Base-by-base conservation (phyloP, 495 filamentous ascomycete species). In the Cetradonia linearis region DNA sequence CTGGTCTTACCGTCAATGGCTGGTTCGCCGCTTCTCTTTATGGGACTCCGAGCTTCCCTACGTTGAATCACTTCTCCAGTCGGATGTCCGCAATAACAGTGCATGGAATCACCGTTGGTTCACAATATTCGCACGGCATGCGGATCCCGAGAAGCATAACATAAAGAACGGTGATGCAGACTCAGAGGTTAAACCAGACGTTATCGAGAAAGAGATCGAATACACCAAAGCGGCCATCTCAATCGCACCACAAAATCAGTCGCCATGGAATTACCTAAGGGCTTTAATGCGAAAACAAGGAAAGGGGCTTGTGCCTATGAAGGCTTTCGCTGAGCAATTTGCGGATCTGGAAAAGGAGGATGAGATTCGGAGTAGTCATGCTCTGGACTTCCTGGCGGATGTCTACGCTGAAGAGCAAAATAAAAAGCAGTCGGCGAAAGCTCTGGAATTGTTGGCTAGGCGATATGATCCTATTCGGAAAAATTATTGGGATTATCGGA, bases 91-190 rank as follows among this genome's bases (percentile, higher is more conserved):
- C 65, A 98, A 98, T 72, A 98, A 98, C 70, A 90, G 86, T 31
- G 93, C 91, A 36, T 98, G 93, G 93, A 94, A 91, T 64, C 94
- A 98, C 75, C 83, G 93, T 14, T 97, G 89, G 75, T 95, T 89
- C 71, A 64, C 97, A 8, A 82, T 93, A 3, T 95, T 97, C 69
- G 86, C 86, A 0, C 76, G 83, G 25, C 40, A 68, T 60, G 52
- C 60, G 30, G 63, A 65, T 52, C 59, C 66, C 6, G 47, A 44
- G 16, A 62, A 63, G 40, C 44, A 62, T n/a, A 65, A 53, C 25
- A 57, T 62, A 20, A 61, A 33, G 20, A 38, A 44, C 68, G 73
- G 38, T 74, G 76, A 68, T 70, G 72, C 38, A 50, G 66, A 53
- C 14, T 61, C 58, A 20, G 72, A 72, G 59, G 77, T 86, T 8